Percentiles rank a stretch among this genome's conserved stretches.
These are phyloP conservation scores for Eucalyptus camaldulensis DNA, from an alignment of 345 rosid genomes.

Conservation along the genomic window DNA sequence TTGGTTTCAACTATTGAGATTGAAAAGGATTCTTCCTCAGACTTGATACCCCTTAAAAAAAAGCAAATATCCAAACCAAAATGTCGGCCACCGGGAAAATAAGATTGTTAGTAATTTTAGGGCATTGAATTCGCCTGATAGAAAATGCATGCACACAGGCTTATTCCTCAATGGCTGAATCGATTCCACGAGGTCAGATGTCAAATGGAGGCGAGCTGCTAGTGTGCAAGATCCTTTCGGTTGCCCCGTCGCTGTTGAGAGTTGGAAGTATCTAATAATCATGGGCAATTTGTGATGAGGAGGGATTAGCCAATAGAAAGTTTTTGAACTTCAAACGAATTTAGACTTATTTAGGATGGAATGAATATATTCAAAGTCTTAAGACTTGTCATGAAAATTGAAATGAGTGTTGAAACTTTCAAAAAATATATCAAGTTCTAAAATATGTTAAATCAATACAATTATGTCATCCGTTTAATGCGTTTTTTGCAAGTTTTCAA, in stretches of 20 bases:
- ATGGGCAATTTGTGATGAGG: neutral
- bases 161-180: neutral
- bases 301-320: neutral
- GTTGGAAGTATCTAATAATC: neutral
- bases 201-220: neutral
- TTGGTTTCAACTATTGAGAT: neutral
- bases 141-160: neutral
- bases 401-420: too few species aligned
- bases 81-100: neutral
- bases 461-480: rapidly evolving
- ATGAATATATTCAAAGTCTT: too few species aligned
- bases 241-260: neutral
- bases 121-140: neutral
- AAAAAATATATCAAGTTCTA: rapidly evolving
- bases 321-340: neutral
- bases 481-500: rapidly evolving
- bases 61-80: neutral
- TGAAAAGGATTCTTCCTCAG: neutral
- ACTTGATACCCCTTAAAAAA: neutral
- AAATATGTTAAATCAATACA: neutral
- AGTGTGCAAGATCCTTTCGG: neutral
- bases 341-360: neutral
- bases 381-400: too few species aligned
- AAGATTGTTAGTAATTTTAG: neutral
- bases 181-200: neutral